Conservation (phyloP, 2,329 filamentous ascomycete genomes). For the Magnaporthiopsis poae region DNA sequence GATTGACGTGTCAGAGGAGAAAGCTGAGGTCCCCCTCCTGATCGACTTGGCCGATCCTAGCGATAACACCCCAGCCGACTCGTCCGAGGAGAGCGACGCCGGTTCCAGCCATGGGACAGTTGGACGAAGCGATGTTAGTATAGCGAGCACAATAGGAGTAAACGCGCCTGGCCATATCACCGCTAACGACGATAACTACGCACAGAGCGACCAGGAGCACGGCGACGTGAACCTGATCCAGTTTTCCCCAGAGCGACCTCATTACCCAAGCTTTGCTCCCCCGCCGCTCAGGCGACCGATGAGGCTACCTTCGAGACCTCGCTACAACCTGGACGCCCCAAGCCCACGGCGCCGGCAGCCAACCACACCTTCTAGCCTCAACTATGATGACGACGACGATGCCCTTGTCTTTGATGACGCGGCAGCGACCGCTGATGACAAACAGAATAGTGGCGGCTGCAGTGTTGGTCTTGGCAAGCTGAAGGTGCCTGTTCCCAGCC, state of each 20-base stretch:
- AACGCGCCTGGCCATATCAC: too few relatives aligned
- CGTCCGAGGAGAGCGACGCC: background rate
- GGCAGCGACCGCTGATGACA: background rate
- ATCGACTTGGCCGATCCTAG: background rate
- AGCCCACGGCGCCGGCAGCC: background rate
- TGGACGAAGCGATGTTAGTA: background rate
- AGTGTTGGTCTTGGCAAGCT: background rate
- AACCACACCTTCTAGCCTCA: background rate
- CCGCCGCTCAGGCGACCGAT: background rate
- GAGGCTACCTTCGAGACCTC: too few relatives aligned
- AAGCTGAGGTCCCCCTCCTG: background rate
- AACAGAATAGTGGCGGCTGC: too few relatives aligned
- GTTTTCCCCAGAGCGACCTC: too few relatives aligned
- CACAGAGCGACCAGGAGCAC: too few relatives aligned
- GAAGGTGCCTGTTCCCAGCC: background rate
- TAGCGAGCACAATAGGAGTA: too few relatives aligned
- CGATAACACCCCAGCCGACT: background rate
- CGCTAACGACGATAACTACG: too few relatives aligned
- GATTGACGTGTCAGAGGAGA: background rate
- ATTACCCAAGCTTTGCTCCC: background rate
- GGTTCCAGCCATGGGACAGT: background rate
- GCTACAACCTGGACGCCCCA: background rate
- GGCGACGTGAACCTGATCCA: too few relatives aligned
- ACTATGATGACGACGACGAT: background rate
- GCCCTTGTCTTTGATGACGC: background rate